A percentile compares a stretch with the other conserved stretches of the same genome.
Evolutionary conservation across 2,329 filamentous ascomycete genomes (phyloP).

Genomic region (Diaporthe destruens): DNA sequence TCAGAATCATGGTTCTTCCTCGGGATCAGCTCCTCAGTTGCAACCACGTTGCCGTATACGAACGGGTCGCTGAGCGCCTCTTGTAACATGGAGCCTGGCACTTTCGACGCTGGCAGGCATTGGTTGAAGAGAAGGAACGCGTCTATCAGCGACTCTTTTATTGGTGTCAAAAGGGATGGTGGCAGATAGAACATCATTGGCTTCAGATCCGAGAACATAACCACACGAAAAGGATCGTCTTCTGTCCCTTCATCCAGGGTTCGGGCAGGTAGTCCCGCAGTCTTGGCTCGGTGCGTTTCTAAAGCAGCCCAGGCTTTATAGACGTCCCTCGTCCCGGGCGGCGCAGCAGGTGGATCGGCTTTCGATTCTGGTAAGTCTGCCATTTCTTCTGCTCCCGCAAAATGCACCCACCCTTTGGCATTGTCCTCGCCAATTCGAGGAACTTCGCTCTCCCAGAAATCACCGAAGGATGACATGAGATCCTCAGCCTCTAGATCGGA

Average conservation of each 20-base stretch:
- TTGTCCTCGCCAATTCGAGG: slow-evolving; percentile 80
- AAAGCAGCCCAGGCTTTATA: slow-evolving; percentile 65
- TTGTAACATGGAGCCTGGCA: slow-evolving; percentile 46
- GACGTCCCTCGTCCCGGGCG: slow-evolving; percentile 55
- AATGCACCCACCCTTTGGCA: slow-evolving; percentile 78
- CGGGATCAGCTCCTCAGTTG: not conserved
- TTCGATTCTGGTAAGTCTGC: slow-evolving; percentile 58
- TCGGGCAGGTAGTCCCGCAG: slow-evolving; percentile 74
- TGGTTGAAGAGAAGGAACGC: slow-evolving; percentile 78
- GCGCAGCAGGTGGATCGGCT: slow-evolving; percentile 42
- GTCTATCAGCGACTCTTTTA: slow-evolving; percentile 69
- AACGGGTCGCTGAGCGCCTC: slow-evolving; percentile 67
- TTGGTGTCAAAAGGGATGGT: slow-evolving; percentile 46
- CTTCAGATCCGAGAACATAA: slow-evolving; percentile 83
- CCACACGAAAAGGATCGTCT: slow-evolving; percentile 85
- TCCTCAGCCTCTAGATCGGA: slow-evolving; percentile 21
- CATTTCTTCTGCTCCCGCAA: slow-evolving; percentile 52
- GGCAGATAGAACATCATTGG: slow-evolving; percentile 70
- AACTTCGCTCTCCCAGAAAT: slow-evolving; percentile 90
- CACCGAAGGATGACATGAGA: slow-evolving; percentile 64
- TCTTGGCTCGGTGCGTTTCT: slow-evolving; percentile 64
- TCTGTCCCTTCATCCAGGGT: slow-evolving; percentile 80
- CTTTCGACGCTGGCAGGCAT: slow-evolving; percentile 64
- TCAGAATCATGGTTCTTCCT: slow-evolving; percentile 18
- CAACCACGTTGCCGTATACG: slow-evolving; percentile 52